A percentile compares a stretch with the other conserved stretches of the same genome.
Conservation (phyloP, 257 asterid species). For the Solanum sparsipilum region DNA sequence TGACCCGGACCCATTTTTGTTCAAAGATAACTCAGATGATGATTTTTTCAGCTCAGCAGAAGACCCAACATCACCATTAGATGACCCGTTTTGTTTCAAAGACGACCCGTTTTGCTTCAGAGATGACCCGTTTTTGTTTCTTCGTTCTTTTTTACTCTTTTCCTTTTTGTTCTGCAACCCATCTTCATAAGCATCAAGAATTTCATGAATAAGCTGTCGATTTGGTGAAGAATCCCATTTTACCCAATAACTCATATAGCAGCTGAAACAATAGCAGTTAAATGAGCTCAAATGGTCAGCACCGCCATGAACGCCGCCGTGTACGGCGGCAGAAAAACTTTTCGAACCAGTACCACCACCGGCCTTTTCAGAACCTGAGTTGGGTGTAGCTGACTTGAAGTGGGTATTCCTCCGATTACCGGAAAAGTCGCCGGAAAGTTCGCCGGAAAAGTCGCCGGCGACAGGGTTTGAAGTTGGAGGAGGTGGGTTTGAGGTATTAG, state of each 20-base stretch:
- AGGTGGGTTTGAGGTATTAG: neutral
- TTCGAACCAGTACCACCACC: neutral
- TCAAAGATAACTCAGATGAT: conserved; percentile 14
- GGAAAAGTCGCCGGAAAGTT: neutral
- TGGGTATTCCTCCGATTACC: neutral
- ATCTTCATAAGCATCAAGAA: conserved; percentile 60
- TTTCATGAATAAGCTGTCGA: conserved; percentile 58
- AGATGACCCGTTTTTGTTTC: conserved; percentile 10
- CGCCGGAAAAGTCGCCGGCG: neutral
- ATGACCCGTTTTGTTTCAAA: neutral
- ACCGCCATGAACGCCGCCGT: neutral
- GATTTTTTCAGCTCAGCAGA: conserved; percentile 15
- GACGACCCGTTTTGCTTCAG: neutral
- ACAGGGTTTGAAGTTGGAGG: neutral
- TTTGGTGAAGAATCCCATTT: conserved; percentile 71
- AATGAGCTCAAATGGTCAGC: conserved; percentile 47
- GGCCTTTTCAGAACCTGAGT: neutral
- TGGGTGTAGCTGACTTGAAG: neutral
- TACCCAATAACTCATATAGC: conserved; percentile 65
- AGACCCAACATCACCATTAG: neutral
- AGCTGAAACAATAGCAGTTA: conserved; percentile 59
- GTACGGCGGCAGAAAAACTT: conserved; percentile 14
- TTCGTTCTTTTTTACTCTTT: conserved; percentile 32
- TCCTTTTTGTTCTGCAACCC: conserved; percentile 27
- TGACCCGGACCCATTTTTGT: conserved; percentile 6